phyloP scores from a whole-genome alignment of 1,284 basidiomycete genomes.

The Cutaneotrichosporon mucoides region DNA sequence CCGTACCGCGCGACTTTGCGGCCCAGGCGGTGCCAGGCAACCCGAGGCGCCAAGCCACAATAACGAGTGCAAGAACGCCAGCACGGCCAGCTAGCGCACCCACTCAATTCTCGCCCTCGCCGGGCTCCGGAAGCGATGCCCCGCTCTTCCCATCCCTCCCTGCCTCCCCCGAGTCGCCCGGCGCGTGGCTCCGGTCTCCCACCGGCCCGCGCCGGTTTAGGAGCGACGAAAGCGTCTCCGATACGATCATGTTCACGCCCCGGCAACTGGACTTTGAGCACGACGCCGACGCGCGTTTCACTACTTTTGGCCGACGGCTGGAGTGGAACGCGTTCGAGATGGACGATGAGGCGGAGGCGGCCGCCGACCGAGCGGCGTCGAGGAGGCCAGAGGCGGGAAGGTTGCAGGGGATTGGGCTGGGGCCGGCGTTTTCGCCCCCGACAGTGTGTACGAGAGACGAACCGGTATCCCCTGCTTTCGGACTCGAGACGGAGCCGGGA shows the following conservation, averaged over 20 bases:
- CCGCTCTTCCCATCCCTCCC: background rate
- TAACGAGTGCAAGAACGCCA: too few relatives aligned
- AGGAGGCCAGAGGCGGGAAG: too few relatives aligned
- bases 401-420: background rate
- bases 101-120: too few relatives aligned
- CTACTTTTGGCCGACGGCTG: background rate
- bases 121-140: too few relatives aligned
- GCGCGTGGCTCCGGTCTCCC: background rate
- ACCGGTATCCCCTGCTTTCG: background rate
- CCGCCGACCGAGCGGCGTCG: background rate
- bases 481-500: background rate
- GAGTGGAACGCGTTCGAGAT: background rate
- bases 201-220: background rate
- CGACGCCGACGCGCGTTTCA: background rate
- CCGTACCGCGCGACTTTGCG: too few relatives aligned
- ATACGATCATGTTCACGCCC: constrained; percentile 2
- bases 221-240: background rate
- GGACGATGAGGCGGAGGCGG: background rate
- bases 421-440: background rate
- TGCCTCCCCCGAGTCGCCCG: background rate
- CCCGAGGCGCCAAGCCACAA: too few relatives aligned
- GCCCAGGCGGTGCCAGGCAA: too few relatives aligned
- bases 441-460: background rate
- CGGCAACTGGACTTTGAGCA: background rate
- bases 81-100: too few relatives aligned